Base-by-base conservation (phyloP, 129 eudicot genomes). In the Tagetes patula region DNA sequence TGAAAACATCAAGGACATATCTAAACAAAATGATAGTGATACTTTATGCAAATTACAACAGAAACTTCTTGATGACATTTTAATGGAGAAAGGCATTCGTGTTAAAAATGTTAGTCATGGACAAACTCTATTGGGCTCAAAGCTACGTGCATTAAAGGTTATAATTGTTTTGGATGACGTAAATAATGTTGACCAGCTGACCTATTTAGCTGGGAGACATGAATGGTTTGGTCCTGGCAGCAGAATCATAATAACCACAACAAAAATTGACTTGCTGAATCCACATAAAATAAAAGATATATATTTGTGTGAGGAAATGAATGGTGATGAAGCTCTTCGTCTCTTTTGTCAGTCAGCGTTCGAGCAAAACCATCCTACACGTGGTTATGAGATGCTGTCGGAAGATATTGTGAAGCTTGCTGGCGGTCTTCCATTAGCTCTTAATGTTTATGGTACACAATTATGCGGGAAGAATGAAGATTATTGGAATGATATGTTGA, bases 1-100 rank as follows among this genome's bases (percentile, higher is more conserved):
- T 55, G 75, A 71, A 71, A 71, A 71, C 54, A 71, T 71, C 75
- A 71, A 71, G 75, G 75, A 71, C 54, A 40, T 71, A 9, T 73
- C 77, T 60, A 73, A 46, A 47, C 58, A 73, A 59, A 47, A 63
- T 34, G 46, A 13, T 34, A 59, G 60, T 33, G 2, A 9, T 33
- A 20, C 33, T 60, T 3, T 60, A 60, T 60, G 65, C 41, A 60
- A 60, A 36, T 60, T 60, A 9, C 65, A 9, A 60, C 65, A 60
- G 65, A 60, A 60, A 34, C 65, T 60, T 37, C 65, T 60, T 60
- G 65, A 60, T 60, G 65, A 60, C 65, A 33, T 60, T 34, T 33
- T 60, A 4, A 34, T 3, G 65, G 2, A 9, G 41, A 60, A 60
- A 12, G 36, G 66, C 43, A 60, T 60, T 0, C 43, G 43, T 60